Percentiles rank a stretch among this genome's conserved stretches.
Conservation (phyloP, 2,329 filamentous ascomycete species). For the Microdochium paspali region DNA sequence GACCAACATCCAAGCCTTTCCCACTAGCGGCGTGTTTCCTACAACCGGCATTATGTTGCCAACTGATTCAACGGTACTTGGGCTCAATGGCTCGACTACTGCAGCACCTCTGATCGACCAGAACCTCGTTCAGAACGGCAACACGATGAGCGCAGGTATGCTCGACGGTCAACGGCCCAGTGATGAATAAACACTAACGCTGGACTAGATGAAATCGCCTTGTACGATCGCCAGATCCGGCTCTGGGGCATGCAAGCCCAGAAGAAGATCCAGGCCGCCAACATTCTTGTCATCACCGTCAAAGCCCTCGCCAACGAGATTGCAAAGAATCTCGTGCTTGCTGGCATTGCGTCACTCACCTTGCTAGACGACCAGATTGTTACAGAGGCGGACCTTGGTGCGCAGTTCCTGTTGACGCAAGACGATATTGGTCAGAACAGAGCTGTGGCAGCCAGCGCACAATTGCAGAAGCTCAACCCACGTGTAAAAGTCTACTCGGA, state of each 20-base stretch:
- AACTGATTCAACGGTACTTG: not conserved
- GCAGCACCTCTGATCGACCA: not conserved
- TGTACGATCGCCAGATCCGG: slow-evolving; percentile 95
- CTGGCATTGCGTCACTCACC: slow-evolving; percentile 83
- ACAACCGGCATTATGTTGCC: not conserved
- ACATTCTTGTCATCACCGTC: slow-evolving; percentile 81
- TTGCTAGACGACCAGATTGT: slow-evolving; percentile 72
- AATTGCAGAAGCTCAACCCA: slow-evolving; percentile 80
- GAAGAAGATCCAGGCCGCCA: slow-evolving; percentile 80
- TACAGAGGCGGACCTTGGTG: slow-evolving; percentile 69
- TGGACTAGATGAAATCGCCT: slow-evolving; percentile 75
- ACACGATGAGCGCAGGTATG: not conserved
- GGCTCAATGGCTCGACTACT: slow-evolving; percentile 9
- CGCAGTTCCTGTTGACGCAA: slow-evolving; percentile 69
- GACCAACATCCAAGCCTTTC: not conserved
- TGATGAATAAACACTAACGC: not conserved
- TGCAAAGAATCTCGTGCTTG: slow-evolving; percentile 93
- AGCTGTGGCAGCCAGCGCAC: slow-evolving; percentile 68
- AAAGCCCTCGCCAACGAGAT: slow-evolving; percentile 88
- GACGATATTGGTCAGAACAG: slow-evolving; percentile 73
- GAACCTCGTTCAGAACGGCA: not conserved
- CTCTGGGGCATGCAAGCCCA: slow-evolving; percentile 96
- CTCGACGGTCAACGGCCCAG: not conserved
- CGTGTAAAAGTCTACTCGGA: slow-evolving; percentile 71
- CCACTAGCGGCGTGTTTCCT: not conserved